Percentiles rank a stretch among this genome's conserved stretches.
Conservation (phyloP, 2,329 filamentous ascomycete species). For the Tolypocladium sp. region DNA sequence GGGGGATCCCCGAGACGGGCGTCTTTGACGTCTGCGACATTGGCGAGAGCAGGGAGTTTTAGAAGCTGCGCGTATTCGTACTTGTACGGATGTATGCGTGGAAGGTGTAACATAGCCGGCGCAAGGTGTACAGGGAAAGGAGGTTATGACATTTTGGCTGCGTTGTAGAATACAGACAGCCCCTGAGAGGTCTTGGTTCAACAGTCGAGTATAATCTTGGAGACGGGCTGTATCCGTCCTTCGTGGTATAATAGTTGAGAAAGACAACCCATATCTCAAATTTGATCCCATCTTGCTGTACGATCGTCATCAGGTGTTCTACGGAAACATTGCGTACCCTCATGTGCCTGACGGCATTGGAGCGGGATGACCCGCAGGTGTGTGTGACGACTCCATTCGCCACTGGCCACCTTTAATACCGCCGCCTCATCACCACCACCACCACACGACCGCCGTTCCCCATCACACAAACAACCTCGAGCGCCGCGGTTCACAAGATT, state of each 20-base stretch:
- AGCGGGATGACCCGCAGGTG: not conserved
- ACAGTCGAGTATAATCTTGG: too few species aligned
- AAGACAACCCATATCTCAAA: not conserved
- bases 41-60: constrained; percentile 74
- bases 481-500: not conserved
- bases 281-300: too few species aligned
- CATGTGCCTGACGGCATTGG: not conserved
- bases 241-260: too few species aligned
- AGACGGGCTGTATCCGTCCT: too few species aligned
- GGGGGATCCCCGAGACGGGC: constrained; percentile 59
- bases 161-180: too few species aligned
- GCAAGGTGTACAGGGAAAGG: not conserved
- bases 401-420: not conserved
- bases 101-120: not conserved
- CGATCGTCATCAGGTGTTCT: too few species aligned
- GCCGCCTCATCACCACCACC: not conserved
- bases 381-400: not conserved
- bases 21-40: constrained; percentile 78
- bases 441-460: not conserved
- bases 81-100: not conserved
- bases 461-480: not conserved
- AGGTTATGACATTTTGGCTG: too few species aligned
- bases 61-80: constrained; percentile 9
- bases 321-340: too few species aligned
- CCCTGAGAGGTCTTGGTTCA: too few species aligned